These are phyloP conservation scores for Brettanomyces anomalus DNA, from an alignment of 805 yeast species.

Conservation along the genomic window DNA sequence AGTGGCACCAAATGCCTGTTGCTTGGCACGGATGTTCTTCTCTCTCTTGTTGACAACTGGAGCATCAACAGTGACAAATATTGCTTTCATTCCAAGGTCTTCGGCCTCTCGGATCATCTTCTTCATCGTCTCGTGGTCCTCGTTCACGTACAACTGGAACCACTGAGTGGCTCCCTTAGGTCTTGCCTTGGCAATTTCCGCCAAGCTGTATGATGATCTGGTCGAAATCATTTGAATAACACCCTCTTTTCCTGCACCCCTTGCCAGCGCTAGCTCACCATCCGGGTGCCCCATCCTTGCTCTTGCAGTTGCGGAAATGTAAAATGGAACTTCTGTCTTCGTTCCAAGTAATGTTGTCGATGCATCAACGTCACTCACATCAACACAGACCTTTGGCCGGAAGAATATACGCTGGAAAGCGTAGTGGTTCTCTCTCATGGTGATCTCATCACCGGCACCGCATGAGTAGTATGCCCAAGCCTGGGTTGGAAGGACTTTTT, in stretches of 20 bases:
- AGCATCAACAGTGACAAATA: conserved; percentile 81
- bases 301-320: conserved; percentile 82
- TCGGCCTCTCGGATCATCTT: conserved; percentile 28
- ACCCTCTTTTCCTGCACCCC: conserved; percentile 60
- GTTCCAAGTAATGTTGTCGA: conserved; percentile 60
- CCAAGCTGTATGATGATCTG: conserved; percentile 72
- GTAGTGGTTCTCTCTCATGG: conserved; percentile 67
- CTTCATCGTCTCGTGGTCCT: conserved; percentile 58
- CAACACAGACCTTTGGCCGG: conserved; percentile 71
- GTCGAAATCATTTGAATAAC: conserved; percentile 75
- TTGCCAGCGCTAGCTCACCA: conserved; percentile 73
- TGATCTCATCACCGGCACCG: conserved; percentile 86
- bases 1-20: conserved; percentile 18
- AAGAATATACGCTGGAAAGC: conserved; percentile 83
- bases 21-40: conserved; percentile 61
- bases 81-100: conserved; percentile 49
- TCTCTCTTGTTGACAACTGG: conserved; percentile 83
- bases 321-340: conserved; percentile 64
- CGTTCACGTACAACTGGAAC: conserved; percentile 81
- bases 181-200: conserved; percentile 72
- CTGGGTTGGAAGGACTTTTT: conserved; percentile 56
- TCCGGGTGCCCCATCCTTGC: conserved; percentile 83
- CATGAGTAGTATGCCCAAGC: conserved; percentile 90
- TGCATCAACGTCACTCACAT: conserved; percentile 56
- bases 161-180: conserved; percentile 66